phyloP scores from a whole-genome alignment of 1,139 yeast genomes.

The Blastobotrys petasosporus region DNA sequence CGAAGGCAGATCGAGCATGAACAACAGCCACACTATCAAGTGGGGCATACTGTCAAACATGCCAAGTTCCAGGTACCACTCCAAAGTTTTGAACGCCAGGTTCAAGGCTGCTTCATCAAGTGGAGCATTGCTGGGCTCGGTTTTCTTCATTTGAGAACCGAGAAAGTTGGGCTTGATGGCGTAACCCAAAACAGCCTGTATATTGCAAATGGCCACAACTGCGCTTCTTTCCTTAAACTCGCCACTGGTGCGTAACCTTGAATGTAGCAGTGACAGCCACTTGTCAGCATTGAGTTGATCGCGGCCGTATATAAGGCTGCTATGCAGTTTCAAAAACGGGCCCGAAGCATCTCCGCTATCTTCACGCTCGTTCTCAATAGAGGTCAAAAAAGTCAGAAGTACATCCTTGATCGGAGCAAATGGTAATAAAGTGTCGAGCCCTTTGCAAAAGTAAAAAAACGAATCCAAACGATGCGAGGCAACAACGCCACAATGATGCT shows the following conservation, averaged over 20 bases:
- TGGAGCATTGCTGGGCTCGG: too few species aligned
- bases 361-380: slow-evolving; percentile 16
- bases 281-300: not conserved
- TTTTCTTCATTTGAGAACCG: too few species aligned
- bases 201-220: slow-evolving; percentile 25
- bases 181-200: slow-evolving; percentile 25
- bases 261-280: not conserved
- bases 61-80: slow-evolving; percentile 1
- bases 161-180: slow-evolving; percentile 15
- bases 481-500: slow-evolving; percentile 31
- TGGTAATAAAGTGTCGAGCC: slow-evolving; percentile 24
- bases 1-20: not conserved
- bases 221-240: slow-evolving; percentile 2
- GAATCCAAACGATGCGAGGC: slow-evolving; percentile 26
- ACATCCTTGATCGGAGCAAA: slow-evolving; percentile 24
- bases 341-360: slow-evolving; percentile 15
- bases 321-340: slow-evolving; percentile 22
- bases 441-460: slow-evolving; percentile 31
- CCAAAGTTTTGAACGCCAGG: not conserved
- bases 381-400: slow-evolving; percentile 20
- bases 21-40: slow-evolving; percentile 13
- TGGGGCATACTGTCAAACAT: slow-evolving; percentile 7
- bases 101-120: not conserved
- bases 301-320: slow-evolving; percentile 9
- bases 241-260: not conserved